These are phyloP conservation scores for Vitis vinifera DNA, from an alignment of 164 flowering plant genomes.

Conservation along the genomic window ASM3070453v1 NC_081810.1:4273501-4274000, in stretches of 20 bases:
- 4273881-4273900: slow-evolving; percentile 54
- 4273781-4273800: neutral
- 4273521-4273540: neutral
- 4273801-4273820: slow-evolving; percentile 4
- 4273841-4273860: slow-evolving; percentile 50
- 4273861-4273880: slow-evolving; percentile 63
- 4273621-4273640: slow-evolving; percentile 54
- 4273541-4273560: neutral
- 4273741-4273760: no score
- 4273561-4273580: neutral
- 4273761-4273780: neutral
- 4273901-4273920: slow-evolving; percentile 61
- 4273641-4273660: slow-evolving; percentile 61
- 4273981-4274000: slow-evolving; percentile 67
- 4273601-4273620: slow-evolving; percentile 62
- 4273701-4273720: neutral
- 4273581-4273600: slow-evolving; percentile 35
- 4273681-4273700: no score
- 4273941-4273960: slow-evolving; percentile 54
- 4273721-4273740: no score
- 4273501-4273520: neutral
- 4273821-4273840: slow-evolving; percentile 65
- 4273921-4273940: slow-evolving; percentile 44
- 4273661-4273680: slow-evolving; percentile 64
- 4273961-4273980: slow-evolving; percentile 63